Conservation (phyloP, 768 basidiomycete genomes). For the Russula sp. region DNA sequence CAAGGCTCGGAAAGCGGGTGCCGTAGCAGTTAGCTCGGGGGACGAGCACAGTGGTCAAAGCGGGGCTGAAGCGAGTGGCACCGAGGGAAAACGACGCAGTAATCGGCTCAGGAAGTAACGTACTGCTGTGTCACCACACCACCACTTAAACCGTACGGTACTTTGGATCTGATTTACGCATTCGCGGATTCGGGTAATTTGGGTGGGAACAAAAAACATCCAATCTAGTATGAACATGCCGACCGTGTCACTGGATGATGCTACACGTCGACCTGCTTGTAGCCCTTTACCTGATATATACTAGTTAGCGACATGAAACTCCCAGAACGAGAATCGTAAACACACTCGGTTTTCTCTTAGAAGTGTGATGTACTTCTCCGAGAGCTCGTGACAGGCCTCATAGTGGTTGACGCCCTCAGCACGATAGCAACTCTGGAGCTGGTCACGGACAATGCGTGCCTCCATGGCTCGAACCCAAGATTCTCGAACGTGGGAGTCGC, state of each 20-base stretch:
- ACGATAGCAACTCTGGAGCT: slow-evolving; percentile 83
- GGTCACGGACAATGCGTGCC: slow-evolving; percentile 77
- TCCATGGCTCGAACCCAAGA: slow-evolving; percentile 96
- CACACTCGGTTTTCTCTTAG: slow-evolving; percentile 74
- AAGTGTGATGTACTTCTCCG: slow-evolving; percentile 76
- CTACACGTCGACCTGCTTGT: slow-evolving; percentile 64
- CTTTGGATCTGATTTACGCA: background rate
- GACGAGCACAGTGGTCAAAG: slow-evolving; percentile 47
- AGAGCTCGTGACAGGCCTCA: slow-evolving; percentile 80
- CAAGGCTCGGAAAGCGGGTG: slow-evolving; percentile 42
- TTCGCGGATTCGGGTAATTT: background rate
- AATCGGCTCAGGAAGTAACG: slow-evolving; percentile 47
- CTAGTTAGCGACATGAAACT: background rate
- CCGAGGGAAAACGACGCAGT: slow-evolving; percentile 40
- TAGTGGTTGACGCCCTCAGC: slow-evolving; percentile 89
- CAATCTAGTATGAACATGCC: slow-evolving; percentile 2
- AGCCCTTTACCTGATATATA: slow-evolving; percentile 67
- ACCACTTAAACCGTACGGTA: background rate
- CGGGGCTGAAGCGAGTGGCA: slow-evolving; percentile 54
- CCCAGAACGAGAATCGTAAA: slow-evolving; percentile 4
- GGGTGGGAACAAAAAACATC: background rate
- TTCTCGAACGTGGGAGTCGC: slow-evolving; percentile 76
- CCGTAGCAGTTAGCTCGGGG: slow-evolving; percentile 42
- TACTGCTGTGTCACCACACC: background rate
- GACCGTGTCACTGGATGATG: background rate